These are phyloP conservation scores for Schwanniomyces yamadae DNA, from an alignment of 805 yeast genomes.

Conservation along the genomic window DNA sequence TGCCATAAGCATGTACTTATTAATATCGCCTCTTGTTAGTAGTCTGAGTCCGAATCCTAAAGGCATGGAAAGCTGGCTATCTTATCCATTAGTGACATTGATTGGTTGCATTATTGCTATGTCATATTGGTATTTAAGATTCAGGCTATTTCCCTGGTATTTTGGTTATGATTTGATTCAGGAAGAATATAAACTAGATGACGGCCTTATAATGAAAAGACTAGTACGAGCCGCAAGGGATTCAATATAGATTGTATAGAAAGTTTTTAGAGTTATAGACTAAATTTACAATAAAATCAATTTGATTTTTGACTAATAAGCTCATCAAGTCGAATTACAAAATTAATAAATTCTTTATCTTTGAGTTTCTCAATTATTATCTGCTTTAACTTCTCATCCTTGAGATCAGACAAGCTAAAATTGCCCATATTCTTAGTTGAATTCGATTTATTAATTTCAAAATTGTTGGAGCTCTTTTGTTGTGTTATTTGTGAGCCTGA, in stretches of 20 bases:
- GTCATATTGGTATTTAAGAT: conserved; percentile 56
- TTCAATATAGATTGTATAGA: conserved; percentile 4
- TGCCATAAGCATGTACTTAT: conserved; percentile 45
- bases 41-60: conserved; percentile 38
- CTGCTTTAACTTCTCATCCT: conserved; percentile 6
- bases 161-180: conserved; percentile 47
- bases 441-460: no score
- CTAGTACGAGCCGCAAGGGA: no score
- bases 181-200: conserved; percentile 43
- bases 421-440: no score
- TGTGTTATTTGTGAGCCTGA: no score
- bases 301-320: conserved; percentile 6
- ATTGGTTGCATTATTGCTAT: conserved; percentile 42
- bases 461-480: no score
- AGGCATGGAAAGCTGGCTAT: conserved; percentile 44
- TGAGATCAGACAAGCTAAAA: conserved; percentile 7
- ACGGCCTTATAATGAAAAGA: conserved; percentile 58
- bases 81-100: conserved; percentile 49
- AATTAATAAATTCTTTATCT: conserved; percentile 13
- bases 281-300: background rate
- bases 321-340: conserved; percentile 17
- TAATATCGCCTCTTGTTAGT: conserved; percentile 49
- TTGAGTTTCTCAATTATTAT: conserved; percentile 10
- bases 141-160: conserved; percentile 45
- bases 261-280: background rate